These are phyloP conservation scores for Pyrenochaeta sp. DNA, from an alignment of 2,329 filamentous ascomycete species.

Conservation along the genomic window DNA sequence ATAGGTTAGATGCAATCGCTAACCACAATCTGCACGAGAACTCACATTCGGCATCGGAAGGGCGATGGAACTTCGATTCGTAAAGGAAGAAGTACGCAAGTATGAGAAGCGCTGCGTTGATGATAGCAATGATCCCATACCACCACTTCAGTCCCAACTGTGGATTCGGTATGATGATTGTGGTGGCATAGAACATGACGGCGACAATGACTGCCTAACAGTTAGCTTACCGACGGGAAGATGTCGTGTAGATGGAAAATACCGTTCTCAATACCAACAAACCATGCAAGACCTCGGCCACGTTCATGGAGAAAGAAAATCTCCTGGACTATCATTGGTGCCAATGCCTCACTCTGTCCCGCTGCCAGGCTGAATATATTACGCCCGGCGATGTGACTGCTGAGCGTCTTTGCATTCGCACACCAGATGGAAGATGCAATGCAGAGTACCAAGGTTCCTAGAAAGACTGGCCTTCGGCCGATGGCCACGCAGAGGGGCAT, in stretches of 20 bases:
- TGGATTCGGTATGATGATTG: no score
- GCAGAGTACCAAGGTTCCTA: conserved; percentile 10
- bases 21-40: no score
- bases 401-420: conserved; percentile 11
- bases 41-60: no score
- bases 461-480: conserved; percentile 15
- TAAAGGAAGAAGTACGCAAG: no score
- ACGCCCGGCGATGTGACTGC: conserved; percentile 10
- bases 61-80: no score
- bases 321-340: conserved; percentile 14
- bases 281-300: conserved; percentile 10
- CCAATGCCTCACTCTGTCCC: conserved; percentile 13
- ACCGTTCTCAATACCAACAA: conserved; percentile 11
- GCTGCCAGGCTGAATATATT: conserved; percentile 8
- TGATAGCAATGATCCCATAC: no score
- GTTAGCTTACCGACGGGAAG: conserved; percentile 12
- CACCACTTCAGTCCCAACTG: no score
- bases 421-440: conserved; percentile 13
- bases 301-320: conserved; percentile 17
- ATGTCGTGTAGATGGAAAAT: conserved; percentile 12
- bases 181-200: no score
- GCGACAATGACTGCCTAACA: conserved; percentile 10
- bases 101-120: no score
- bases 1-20: no score
- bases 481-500: conserved; percentile 18